Evolutionary conservation across 768 basidiomycete species (phyloP).

Genomic region (Kwoniella pini): DNA sequence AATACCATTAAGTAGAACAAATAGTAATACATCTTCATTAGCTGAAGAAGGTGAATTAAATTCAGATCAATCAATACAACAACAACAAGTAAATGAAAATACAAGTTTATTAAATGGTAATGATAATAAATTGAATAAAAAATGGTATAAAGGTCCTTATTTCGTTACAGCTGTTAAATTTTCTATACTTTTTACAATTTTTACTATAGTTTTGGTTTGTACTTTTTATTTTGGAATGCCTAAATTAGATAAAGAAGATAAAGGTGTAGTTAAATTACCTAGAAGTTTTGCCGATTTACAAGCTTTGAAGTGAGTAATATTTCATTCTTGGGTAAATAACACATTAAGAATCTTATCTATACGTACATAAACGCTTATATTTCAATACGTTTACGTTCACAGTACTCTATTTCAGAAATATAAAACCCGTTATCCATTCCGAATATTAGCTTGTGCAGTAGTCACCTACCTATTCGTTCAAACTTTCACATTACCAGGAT

Average conservation of each 20-base stretch:
- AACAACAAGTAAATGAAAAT: neutral
- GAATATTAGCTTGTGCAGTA: conserved; percentile 83
- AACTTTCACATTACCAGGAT: conserved; percentile 93
- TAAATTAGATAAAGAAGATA: conserved; percentile 77
- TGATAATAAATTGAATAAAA: neutral
- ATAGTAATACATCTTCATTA: neutral
- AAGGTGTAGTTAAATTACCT: conserved; percentile 74
- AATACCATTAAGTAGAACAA: neutral
- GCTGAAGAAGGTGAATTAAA: conserved; percentile 8
- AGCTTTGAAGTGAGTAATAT: conserved; percentile 76
- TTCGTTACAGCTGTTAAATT: conserved; percentile 82
- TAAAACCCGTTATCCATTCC: conserved; percentile 78
- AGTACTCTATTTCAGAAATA: conserved; percentile 64
- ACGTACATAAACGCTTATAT: too few species aligned
- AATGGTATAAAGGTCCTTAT: conserved; percentile 60
- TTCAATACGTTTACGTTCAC: too few species aligned
- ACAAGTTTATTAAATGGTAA: neutral
- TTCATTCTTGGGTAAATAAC: too few species aligned
- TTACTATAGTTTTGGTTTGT: conserved; percentile 69
- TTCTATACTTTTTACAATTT: conserved; percentile 70
- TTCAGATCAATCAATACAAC: neutral
- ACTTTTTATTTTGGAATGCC: conserved; percentile 81
- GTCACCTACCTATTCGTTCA: conserved; percentile 90
- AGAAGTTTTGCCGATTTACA: conserved; percentile 85
- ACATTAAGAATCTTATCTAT: too few species aligned